Percentiles rank a stretch among this genome's conserved stretches.
Evolutionary conservation across 345 rosid species (phyloP).

Genomic region (Trapa incisa): DNA sequence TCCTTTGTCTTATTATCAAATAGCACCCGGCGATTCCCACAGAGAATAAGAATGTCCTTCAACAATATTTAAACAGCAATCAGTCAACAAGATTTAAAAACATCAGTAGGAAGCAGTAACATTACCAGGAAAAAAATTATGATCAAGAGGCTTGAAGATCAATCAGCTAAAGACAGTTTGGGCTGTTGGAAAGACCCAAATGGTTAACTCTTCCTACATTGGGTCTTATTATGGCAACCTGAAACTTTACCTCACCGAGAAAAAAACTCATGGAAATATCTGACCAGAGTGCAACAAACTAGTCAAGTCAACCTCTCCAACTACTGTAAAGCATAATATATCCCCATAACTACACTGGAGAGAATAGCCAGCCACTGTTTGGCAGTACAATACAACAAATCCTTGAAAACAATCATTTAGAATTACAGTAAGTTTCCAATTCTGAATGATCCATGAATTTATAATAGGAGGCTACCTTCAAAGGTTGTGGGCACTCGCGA

Average conservation of each 20-base stretch:
- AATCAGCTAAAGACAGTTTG: too few species aligned
- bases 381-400: not conserved
- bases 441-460: not conserved
- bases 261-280: too few species aligned
- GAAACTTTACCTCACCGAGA: not conserved
- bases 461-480: constrained; percentile 37
- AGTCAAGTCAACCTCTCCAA: not conserved
- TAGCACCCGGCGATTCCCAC: constrained; percentile 47
- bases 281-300: not conserved
- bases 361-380: not conserved
- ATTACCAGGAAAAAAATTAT: too few species aligned
- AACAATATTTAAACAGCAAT: not conserved
- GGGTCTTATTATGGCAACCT: not conserved
- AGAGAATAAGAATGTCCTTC: constrained; percentile 54
- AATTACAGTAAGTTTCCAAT: not conserved
- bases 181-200: not conserved
- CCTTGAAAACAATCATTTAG: too few species aligned
- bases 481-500: constrained; percentile 54
- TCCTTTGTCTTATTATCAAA: constrained; percentile 78
- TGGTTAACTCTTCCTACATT: not conserved
- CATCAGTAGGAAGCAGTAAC: not conserved
- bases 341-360: not conserved
- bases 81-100: not conserved
- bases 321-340: not conserved
- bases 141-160: too few species aligned